phyloP scores from a whole-genome alignment of 2,329 filamentous ascomycete genomes.

The Colletotrichum lupini region DNA sequence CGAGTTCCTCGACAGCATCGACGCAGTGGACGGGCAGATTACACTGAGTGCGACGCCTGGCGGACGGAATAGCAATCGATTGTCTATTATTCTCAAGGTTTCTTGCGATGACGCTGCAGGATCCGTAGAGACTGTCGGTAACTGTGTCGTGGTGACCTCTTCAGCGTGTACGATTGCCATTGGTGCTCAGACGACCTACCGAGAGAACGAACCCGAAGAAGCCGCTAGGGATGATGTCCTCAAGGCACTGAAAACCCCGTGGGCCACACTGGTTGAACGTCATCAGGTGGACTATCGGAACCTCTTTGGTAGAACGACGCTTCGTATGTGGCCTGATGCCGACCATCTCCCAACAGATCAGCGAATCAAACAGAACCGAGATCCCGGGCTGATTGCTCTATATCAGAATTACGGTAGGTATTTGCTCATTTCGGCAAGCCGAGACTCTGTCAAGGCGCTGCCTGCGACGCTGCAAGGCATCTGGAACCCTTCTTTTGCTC shows the following conservation, averaged over 20 bases:
- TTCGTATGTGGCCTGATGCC: conserved; percentile 41
- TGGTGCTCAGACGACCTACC: conserved; percentile 53
- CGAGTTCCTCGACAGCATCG: conserved; percentile 53
- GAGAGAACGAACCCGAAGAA: conserved; percentile 42
- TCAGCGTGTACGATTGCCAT: conserved; percentile 48
- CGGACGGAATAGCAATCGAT: conserved; percentile 45
- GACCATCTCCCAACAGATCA: conserved; percentile 36
- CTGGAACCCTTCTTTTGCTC: conserved; percentile 53
- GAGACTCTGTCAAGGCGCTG: conserved; percentile 37
- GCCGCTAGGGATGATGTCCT: conserved; percentile 42
- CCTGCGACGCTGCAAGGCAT: conserved; percentile 57
- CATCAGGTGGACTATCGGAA: conserved; percentile 38
- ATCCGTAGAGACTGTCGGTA: conserved; percentile 45
- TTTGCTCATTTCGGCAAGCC: conserved; percentile 36
- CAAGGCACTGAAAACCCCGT: conserved; percentile 35
- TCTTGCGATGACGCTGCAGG: conserved; percentile 42
- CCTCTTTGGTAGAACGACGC: conserved; percentile 38
- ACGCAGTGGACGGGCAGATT: conserved; percentile 41
- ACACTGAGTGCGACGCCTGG: conserved; percentile 51
- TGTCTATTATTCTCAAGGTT: conserved; percentile 45
- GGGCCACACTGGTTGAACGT: conserved; percentile 36
- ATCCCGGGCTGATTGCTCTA: conserved; percentile 40
- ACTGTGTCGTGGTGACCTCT: conserved; percentile 49
- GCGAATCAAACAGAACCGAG: conserved; percentile 33
- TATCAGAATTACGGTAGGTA: conserved; percentile 37